Conservation (phyloP, 768 basidiomycete species). For the Lactifluus subvellereus region DNA sequence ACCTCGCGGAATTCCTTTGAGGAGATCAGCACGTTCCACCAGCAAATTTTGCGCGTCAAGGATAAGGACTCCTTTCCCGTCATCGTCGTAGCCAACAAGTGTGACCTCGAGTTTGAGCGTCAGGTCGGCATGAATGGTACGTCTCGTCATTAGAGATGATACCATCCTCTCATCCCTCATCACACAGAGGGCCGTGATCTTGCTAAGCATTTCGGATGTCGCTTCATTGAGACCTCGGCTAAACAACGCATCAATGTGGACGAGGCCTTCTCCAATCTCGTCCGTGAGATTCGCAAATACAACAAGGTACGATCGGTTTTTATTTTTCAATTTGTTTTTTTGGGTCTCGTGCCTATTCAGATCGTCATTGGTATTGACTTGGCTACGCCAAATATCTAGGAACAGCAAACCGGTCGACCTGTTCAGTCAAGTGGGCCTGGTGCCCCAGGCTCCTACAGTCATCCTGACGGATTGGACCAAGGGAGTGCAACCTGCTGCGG, state of each 20-base stretch:
- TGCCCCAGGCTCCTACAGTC: slow-evolving; percentile 44
- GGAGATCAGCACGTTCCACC: slow-evolving; percentile 93
- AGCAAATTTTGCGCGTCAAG: slow-evolving; percentile 94
- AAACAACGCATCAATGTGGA: slow-evolving; percentile 97
- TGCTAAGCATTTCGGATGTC: slow-evolving; percentile 90
- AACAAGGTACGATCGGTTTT: slow-evolving; percentile 60
- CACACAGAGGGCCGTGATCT: slow-evolving; percentile 89
- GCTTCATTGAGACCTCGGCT: slow-evolving; percentile 94
- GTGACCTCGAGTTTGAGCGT: slow-evolving; percentile 91
- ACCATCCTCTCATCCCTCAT: background rate
- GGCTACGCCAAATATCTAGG: slow-evolving; percentile 35
- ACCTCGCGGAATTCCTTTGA: slow-evolving; percentile 98
- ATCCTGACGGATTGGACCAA: slow-evolving; percentile 46
- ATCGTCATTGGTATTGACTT: background rate
- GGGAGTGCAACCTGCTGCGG: slow-evolving; percentile 57
- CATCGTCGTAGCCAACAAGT: slow-evolving; percentile 97
- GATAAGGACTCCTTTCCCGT: slow-evolving; percentile 95
- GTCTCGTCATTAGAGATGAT: slow-evolving; percentile 21
- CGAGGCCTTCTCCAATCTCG: slow-evolving; percentile 89
- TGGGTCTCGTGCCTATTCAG: background rate
- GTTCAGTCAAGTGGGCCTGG: slow-evolving; percentile 42
- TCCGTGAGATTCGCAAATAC: slow-evolving; percentile 88
- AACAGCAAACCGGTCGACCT: slow-evolving; percentile 74
- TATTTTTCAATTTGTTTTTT: background rate
- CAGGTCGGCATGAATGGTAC: slow-evolving; percentile 93